Conservation (phyloP, 78 protist genomes). For the Dictyostelium brefeldianum region DNA sequence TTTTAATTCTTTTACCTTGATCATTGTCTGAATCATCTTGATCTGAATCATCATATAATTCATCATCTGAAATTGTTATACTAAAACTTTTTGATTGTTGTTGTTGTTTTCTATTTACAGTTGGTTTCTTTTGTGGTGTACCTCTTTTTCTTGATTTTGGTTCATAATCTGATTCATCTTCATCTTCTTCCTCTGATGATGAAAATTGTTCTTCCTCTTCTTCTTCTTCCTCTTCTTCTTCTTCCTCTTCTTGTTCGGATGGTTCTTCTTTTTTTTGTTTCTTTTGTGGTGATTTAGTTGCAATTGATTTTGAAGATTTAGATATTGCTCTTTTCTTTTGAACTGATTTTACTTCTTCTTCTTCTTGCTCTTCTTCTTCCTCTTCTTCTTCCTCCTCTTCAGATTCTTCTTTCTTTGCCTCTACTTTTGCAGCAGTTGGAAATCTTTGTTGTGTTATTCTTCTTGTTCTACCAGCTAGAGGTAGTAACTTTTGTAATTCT, state of each 20-base stretch:
- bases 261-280: neutral
- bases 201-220: neutral
- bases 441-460: neutral
- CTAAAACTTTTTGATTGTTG: neutral
- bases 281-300: neutral
- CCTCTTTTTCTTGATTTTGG: neutral
- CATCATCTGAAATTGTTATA: too few species aligned
- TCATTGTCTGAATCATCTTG: too few species aligned
- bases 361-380: neutral
- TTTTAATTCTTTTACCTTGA: too few species aligned
- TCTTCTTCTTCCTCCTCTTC: neutral
- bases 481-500: conserved; percentile 7
- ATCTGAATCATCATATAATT: too few species aligned
- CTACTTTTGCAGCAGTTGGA: neutral
- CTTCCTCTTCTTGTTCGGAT: neutral
- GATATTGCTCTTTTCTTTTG: neutral
- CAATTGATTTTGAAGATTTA: neutral
- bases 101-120: neutral
- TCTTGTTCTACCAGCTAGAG: neutral
- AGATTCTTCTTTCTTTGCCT: neutral
- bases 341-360: neutral
- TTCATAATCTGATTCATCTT: neutral
- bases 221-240: neutral
- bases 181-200: neutral
- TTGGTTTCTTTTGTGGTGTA: neutral